Evolutionary conservation across 352 stramenopile genomes (phyloP).

Genomic region (Phytophthora pluvialis): DNA sequence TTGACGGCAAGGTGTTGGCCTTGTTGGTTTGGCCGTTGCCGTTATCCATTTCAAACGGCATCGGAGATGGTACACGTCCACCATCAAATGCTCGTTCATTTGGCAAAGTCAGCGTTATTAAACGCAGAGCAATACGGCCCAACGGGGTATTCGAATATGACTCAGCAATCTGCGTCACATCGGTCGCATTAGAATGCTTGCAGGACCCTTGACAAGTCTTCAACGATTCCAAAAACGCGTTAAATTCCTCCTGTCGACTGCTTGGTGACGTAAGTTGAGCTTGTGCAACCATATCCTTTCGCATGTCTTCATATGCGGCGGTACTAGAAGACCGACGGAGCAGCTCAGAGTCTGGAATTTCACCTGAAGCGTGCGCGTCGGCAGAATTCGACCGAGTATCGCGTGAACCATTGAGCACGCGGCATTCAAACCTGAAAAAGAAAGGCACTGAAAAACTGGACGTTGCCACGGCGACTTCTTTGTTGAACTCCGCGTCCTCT

Average conservation of each 20-base stretch:
- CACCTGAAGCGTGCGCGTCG: conserved; percentile 16
- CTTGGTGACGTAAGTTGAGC: conserved; percentile 27
- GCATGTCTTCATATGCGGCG: conserved; percentile 58
- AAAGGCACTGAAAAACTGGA: conserved; percentile 87
- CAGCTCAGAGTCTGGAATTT: conserved; percentile 14
- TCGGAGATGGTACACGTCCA: conserved; percentile 38
- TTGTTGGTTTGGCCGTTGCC: conserved; percentile 24
- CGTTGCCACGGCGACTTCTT: conserved; percentile 81
- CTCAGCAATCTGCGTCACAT: conserved; percentile 62
- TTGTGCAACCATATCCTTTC: conserved; percentile 34
- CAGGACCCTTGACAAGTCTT: conserved; percentile 21
- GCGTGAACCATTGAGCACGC: conserved; percentile 50
- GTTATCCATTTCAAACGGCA: conserved; percentile 69
- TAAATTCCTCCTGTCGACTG: conserved; percentile 43
- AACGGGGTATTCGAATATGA: conserved; percentile 48
- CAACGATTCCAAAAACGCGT: conserved; percentile 49
- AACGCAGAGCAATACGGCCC: conserved; percentile 65
- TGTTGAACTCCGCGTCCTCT: conserved; percentile 85
- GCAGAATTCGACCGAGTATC: conserved; percentile 32
- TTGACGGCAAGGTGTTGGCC: conserved; percentile 28
- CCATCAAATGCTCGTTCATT: conserved; percentile 72
- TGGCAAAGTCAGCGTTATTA: conserved; percentile 80
- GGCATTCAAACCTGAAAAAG: conserved; percentile 88
- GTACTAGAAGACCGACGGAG: conserved; percentile 57
- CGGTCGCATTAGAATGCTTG: conserved; percentile 18